phyloP scores from a whole-genome alignment of 768 basidiomycete species.

The Candolleomyces eurysporus region DNA sequence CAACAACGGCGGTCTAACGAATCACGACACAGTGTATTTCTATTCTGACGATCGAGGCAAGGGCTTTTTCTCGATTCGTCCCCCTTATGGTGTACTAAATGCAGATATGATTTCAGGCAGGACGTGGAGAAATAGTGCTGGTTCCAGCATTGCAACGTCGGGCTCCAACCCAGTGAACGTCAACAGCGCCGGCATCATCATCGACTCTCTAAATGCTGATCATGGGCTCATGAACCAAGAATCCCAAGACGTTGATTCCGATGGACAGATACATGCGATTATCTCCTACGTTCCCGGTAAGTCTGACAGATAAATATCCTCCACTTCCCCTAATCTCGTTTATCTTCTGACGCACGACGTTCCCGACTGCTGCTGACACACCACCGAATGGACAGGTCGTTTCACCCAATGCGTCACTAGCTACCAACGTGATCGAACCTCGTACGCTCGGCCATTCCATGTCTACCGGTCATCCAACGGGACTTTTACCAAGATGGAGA shows the following conservation, averaged over 20 bases:
- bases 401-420: slow-evolving; percentile 45
- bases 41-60: slow-evolving; percentile 45
- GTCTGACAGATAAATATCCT: not conserved
- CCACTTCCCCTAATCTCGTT: not conserved
- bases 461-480: slow-evolving; percentile 38
- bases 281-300: slow-evolving; percentile 50
- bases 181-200: slow-evolving; percentile 41
- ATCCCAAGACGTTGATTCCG: slow-evolving; percentile 44
- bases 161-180: slow-evolving; percentile 41
- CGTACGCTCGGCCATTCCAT: slow-evolving; percentile 41
- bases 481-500: slow-evolving; percentile 44
- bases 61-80: slow-evolving; percentile 1
- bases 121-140: slow-evolving; percentile 45
- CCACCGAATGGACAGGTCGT: slow-evolving; percentile 27
- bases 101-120: slow-evolving; percentile 26
- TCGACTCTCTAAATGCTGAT: slow-evolving; percentile 44
- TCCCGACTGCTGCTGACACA: not conserved
- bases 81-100: not conserved
- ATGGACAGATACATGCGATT: slow-evolving; percentile 42
- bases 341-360: not conserved
- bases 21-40: slow-evolving; percentile 47
- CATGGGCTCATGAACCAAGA: slow-evolving; percentile 55
- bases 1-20: slow-evolving; percentile 41
- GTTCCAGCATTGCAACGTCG: slow-evolving; percentile 35
- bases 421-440: slow-evolving; percentile 37